Evolutionary conservation across 208 protist genomes (phyloP).

Genomic region (Crithidia expoeki): DNA sequence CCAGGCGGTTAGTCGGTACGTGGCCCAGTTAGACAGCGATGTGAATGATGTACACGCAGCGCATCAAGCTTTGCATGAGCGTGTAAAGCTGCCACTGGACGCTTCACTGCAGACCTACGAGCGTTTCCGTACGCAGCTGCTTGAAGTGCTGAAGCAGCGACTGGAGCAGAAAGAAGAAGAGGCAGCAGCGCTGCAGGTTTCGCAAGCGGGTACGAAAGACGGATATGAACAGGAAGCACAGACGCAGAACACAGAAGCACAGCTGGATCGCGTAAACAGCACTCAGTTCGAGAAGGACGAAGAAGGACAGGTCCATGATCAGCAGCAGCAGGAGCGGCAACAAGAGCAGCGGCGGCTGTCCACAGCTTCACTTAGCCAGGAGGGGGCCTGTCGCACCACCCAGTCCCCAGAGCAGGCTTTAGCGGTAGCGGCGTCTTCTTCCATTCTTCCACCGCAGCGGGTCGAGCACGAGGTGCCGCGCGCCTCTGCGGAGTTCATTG

Average conservation of each 20-base stretch:
- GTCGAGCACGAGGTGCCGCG: constrained; percentile 30
- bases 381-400: constrained; percentile 8
- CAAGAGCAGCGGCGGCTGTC: background rate
- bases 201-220: background rate
- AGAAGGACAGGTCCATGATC: too few species aligned
- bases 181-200: constrained; percentile 5
- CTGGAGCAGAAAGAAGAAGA: constrained; percentile 28
- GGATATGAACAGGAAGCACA: too few species aligned
- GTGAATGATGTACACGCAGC: constrained; percentile 23
- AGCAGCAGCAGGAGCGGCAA: background rate
- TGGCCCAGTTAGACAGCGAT: constrained; percentile 38
- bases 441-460: background rate
- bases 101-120: constrained; percentile 30
- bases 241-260: too few species aligned
- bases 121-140: constrained; percentile 36
- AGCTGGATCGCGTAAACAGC: too few species aligned
- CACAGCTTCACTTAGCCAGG: constrained; percentile 1
- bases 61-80: constrained; percentile 37
- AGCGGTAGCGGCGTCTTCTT: background rate
- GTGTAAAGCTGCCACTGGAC: constrained; percentile 34
- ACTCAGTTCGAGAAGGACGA: too few species aligned
- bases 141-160: constrained; percentile 45
- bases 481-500: constrained; percentile 45
- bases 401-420: constrained; percentile 1
- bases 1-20: constrained; percentile 32